Evolutionary conservation across 2,329 filamentous ascomycete genomes (phyloP), one percentile per base, ranked within the genome.

Genomic region (Alternaria sp.): DNA sequence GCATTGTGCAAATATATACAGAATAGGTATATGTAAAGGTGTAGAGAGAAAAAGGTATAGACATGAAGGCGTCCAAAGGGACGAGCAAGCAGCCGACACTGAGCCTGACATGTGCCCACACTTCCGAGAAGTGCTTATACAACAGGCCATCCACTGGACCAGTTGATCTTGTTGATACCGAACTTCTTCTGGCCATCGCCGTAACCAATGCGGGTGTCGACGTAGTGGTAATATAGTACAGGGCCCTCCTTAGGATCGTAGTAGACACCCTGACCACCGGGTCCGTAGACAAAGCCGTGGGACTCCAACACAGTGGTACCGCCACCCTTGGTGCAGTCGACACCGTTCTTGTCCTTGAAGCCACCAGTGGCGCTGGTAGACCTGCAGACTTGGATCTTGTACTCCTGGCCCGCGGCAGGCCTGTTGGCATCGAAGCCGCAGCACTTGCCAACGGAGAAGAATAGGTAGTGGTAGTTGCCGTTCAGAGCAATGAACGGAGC

Each of bases 311-410:
- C 85, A 5, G 86, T 80, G 0, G 86, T 89, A 2, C 90, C 90
- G 9, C 89, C 89, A 46, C 85, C 84, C 8, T 80, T 71, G 0
- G 81, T 84, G 73, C 89, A 91, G 30, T 81, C 78, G 15, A 73
- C 79, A 2, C 89, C 88, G 54, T 72, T 74, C 59, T 83, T 79
- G 69, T 91, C 89, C 25, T 77, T 86, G 70, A 88, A 92, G 1
- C 80, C 81, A 0, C 87, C 83, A 1, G 81, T 86, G 5, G 84
- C 82, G 7, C 78, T 82, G 1, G 76, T 81, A 5, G 85, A 87
- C n/a, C 88, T 81, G 79, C 89, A 91, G 25, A 90, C 88, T 71
- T 85, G 86, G 74, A 91, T 88, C 74, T 86, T 86, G 76, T 91
- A 91, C 77, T 91, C 89, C n/a, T 81, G 79, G 5, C 89, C 89